A percentile compares a stretch with the other conserved stretches of the same genome.
Conservation (phyloP, 306 rosid species). For the Lathyrus oleraceus region DNA sequence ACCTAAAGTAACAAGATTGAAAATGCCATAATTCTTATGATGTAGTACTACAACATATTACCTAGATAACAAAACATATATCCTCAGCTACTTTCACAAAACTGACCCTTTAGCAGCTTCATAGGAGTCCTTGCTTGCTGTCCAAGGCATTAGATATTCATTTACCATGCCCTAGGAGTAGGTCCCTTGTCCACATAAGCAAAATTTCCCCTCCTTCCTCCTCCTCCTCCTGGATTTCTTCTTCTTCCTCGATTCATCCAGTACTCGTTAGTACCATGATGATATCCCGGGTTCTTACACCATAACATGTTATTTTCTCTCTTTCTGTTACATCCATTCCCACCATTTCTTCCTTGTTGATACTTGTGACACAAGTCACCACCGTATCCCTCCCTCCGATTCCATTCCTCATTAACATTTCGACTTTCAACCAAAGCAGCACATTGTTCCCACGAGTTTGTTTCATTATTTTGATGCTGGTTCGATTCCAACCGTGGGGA, state of each 20-base stretch:
- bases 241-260: slow-evolving; percentile 52
- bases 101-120: slow-evolving; percentile 31
- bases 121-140: slow-evolving; percentile 22
- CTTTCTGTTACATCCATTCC: slow-evolving; percentile 35
- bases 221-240: slow-evolving; percentile 47
- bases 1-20: neutral
- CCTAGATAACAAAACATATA: slow-evolving; percentile 24
- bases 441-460: slow-evolving; percentile 44
- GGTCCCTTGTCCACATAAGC: slow-evolving; percentile 30
- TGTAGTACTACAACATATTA: neutral
- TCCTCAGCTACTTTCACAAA: neutral
- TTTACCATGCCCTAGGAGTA: slow-evolving; percentile 28
- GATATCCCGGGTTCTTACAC: slow-evolving; percentile 34
- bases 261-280: slow-evolving; percentile 40
- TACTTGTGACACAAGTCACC: slow-evolving; percentile 35
- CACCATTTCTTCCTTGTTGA: slow-evolving; percentile 35
- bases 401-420: slow-evolving; percentile 43
- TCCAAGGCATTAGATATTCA: slow-evolving; percentile 11
- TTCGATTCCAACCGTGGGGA: neutral
- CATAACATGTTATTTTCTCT: slow-evolving; percentile 49
- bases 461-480: neutral
- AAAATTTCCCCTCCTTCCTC: slow-evolving; percentile 27
- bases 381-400: slow-evolving; percentile 36
- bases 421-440: slow-evolving; percentile 5
- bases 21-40: neutral